Percentiles rank a stretch among this genome's conserved stretches.
Conservation (phyloP, 345 rosid species). For the Alliaria petiolata region DNA sequence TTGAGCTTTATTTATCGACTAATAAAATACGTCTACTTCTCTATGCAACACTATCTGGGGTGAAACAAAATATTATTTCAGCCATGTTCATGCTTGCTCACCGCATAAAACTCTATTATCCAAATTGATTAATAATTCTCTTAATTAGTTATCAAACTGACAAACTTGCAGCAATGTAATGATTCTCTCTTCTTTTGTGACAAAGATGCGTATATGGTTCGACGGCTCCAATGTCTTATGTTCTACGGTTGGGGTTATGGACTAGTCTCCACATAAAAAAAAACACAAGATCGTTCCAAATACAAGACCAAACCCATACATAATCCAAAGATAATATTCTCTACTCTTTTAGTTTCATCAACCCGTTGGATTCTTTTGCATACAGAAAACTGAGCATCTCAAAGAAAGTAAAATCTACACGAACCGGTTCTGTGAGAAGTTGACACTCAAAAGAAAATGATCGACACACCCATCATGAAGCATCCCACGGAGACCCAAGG, state of each 20-base stretch:
- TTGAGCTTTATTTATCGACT: too few relatives aligned
- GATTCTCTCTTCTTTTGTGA: not conserved
- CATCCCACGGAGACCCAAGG: conserved; percentile 96
- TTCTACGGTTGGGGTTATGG: too few relatives aligned
- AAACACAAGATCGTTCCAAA: not conserved
- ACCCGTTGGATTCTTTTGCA: not conserved
- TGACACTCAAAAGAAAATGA: conserved; percentile 65
- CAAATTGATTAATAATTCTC: too few relatives aligned
- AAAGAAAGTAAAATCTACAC: conserved; percentile 19
- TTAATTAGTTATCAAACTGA: not conserved
- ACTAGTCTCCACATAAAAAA: conserved; percentile 15
- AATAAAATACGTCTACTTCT: too few relatives aligned
- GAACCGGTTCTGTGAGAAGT: not conserved
- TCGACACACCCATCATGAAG: conserved; percentile 82
- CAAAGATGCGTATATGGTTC: not conserved
- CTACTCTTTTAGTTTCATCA: not conserved
- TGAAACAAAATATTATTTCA: not conserved
- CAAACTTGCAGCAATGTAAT: not conserved
- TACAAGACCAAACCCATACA: conserved; percentile 9
- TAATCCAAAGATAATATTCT: conserved; percentile 3
- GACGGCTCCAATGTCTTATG: not conserved
- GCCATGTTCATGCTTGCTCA: too few relatives aligned
- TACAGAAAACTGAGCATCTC: conserved; percentile 14
- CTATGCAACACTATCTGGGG: too few relatives aligned
- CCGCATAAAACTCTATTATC: too few relatives aligned